Base-by-base conservation (phyloP, 441 rosid genomes). In the Melastoma candidum region DNA sequence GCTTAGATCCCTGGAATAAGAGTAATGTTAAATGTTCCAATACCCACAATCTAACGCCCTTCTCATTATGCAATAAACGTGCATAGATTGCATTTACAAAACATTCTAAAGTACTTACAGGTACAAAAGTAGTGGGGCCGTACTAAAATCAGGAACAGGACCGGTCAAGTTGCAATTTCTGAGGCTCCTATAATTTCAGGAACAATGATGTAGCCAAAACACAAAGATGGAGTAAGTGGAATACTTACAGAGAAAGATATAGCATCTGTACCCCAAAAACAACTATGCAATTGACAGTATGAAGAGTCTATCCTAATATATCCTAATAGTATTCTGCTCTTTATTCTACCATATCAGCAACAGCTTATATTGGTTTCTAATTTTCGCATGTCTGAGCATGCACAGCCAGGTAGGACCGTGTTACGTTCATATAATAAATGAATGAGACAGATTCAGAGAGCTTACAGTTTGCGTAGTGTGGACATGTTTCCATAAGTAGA, bases 1-100 rank as follows among this genome's bases (percentile, higher is more conserved):
- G 59, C 65, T 61, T 13, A 61, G 59, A 48, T 61, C 65, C 29
- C 65, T 61, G 59, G 41, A 48, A 41, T 12, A 25, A 11, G 53
- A 46, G 43, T 46, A 7, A 3, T 22, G 46, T 32, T 52, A 44
- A 17, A 0, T 11, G 26, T 25, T 51, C 44, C 12, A 44, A 26
- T 51, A 44, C 39, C 54, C 44, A 51, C 17, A 32, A n/a, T 51
- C 9, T 51, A n/a, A n/a, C 1, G 14, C 22, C 39, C 54, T 12
- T 51, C 7, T 51, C 12, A 10, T 9, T 29, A 6, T 29, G 36
- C 36, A 29, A 3, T 3, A 3, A 29, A 29, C 36, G 5, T 3
- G 36, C 5, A 29, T 29, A 29, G 36, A 29, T 29, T 29, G 7
- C 36, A 29, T 29, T 29, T 29, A 6, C 36, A 29, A 29, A 29